phyloP scores from a whole-genome alignment of 2,329 filamentous ascomycete species.

The Teratosphaeria nubilosa region DNA sequence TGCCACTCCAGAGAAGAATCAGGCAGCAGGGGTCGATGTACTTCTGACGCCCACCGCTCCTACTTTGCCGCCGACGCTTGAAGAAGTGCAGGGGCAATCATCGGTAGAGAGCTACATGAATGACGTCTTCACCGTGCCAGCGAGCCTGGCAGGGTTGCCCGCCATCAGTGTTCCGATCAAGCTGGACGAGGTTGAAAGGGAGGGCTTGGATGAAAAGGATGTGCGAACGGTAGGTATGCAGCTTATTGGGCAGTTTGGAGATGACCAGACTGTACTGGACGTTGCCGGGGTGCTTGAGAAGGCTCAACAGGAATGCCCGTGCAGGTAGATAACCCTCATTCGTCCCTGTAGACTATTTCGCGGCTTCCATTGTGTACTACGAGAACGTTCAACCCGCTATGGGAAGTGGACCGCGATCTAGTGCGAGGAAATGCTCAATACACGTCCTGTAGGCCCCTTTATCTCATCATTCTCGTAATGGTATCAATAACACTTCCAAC shows the following conservation, averaged over 20 bases:
- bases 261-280: constrained; percentile 55
- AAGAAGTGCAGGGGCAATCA: constrained; percentile 44
- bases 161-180: constrained; percentile 71
- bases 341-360: too few species aligned
- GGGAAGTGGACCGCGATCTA: too few species aligned
- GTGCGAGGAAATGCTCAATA: too few species aligned
- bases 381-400: too few species aligned
- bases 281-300: constrained; percentile 42
- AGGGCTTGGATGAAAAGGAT: constrained; percentile 17
- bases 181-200: constrained; percentile 14
- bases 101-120: constrained; percentile 76
- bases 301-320: too few species aligned
- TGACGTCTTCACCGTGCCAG: constrained; percentile 91
- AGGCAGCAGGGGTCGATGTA: constrained; percentile 61
- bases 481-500: too few species aligned
- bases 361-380: too few species aligned
- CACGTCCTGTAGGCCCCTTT: too few species aligned
- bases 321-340: too few species aligned
- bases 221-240: constrained; percentile 53
- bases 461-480: too few species aligned
- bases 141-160: constrained; percentile 82
- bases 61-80: constrained; percentile 57
- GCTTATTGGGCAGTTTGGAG: constrained; percentile 70
- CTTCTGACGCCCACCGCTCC: constrained; percentile 81
- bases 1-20: neutral